Conservation (phyloP, 2,329 filamentous ascomycete genomes). For the Botrytis hyacinthi region DNA sequence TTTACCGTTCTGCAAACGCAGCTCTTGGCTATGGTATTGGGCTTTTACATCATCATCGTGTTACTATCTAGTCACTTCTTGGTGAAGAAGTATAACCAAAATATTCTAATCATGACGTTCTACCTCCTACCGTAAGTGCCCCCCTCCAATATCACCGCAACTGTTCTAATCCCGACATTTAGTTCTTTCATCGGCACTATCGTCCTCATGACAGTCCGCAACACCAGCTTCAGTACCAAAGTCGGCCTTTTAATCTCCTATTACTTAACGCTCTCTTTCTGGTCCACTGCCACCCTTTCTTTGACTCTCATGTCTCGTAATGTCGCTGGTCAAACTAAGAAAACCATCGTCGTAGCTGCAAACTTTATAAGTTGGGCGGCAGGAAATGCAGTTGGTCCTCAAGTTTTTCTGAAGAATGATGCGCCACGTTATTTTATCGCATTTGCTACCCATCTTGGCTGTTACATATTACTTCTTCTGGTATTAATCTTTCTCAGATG, state of each 20-base stretch:
- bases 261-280: constrained; percentile 76
- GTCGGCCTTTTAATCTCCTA: constrained; percentile 69
- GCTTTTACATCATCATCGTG: constrained; percentile 70
- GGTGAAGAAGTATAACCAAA: constrained; percentile 67
- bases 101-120: constrained; percentile 61
- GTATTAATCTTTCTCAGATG: constrained; percentile 18
- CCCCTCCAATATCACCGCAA: neutral
- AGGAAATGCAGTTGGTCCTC: constrained; percentile 52
- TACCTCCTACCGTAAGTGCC: constrained; percentile 62
- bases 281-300: constrained; percentile 67
- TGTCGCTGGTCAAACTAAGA: constrained; percentile 60
- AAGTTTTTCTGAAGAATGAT: constrained; percentile 53
- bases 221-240: constrained; percentile 55
- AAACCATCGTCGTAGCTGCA: constrained; percentile 53
- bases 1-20: constrained; percentile 68
- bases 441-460: constrained; percentile 54
- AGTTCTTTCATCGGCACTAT: constrained; percentile 70
- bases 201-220: constrained; percentile 66
- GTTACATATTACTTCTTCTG: constrained; percentile 35
- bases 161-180: neutral
- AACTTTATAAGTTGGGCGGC: constrained; percentile 58
- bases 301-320: constrained; percentile 60
- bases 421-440: constrained; percentile 53
- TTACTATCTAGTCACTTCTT: constrained; percentile 65
- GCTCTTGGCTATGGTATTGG: constrained; percentile 71